These are phyloP conservation scores for Epichloe typhina DNA, from an alignment of 2,329 filamentous ascomycete species.

Conservation along the genomic window DNA sequence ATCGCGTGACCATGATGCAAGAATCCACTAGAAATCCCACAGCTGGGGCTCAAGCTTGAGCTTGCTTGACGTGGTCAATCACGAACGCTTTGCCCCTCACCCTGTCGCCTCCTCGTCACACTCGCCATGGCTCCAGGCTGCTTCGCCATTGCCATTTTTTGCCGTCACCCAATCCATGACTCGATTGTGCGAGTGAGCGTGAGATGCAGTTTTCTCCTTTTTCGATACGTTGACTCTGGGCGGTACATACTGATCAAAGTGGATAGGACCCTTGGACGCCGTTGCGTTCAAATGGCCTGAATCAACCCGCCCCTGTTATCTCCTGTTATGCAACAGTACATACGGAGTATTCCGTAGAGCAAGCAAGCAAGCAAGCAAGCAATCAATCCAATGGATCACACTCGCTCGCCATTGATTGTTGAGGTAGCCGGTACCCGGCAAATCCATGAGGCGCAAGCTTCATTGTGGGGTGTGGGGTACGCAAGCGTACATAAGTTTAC, in stretches of 20 bases:
- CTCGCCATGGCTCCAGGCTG: background rate
- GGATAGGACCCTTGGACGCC: background rate
- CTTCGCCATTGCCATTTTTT: background rate
- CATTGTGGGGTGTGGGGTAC: constrained; percentile 14
- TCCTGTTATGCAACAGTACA: too few species aligned
- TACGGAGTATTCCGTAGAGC: too few species aligned
- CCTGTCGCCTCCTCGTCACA: background rate
- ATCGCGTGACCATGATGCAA: constrained; percentile 4
- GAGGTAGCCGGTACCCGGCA: constrained; percentile 8
- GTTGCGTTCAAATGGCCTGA: background rate
- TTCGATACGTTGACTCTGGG: background rate
- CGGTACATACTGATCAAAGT: background rate
- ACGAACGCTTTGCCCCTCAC: background rate
- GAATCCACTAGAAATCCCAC: background rate
- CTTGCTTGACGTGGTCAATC: background rate
- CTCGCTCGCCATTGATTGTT: background rate
- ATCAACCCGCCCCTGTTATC: too few species aligned
- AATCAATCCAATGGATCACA: too few species aligned
- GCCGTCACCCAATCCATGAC: background rate
- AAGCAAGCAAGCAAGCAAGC: too few species aligned
- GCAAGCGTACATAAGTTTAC: background rate
- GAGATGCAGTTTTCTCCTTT: background rate
- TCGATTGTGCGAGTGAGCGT: background rate
- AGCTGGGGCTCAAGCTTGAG: background rate
- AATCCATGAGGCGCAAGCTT: constrained; percentile 3